Evolutionary conservation across 2,329 filamentous ascomycete species (phyloP).

Genomic region (Alternaria sp.): DNA sequence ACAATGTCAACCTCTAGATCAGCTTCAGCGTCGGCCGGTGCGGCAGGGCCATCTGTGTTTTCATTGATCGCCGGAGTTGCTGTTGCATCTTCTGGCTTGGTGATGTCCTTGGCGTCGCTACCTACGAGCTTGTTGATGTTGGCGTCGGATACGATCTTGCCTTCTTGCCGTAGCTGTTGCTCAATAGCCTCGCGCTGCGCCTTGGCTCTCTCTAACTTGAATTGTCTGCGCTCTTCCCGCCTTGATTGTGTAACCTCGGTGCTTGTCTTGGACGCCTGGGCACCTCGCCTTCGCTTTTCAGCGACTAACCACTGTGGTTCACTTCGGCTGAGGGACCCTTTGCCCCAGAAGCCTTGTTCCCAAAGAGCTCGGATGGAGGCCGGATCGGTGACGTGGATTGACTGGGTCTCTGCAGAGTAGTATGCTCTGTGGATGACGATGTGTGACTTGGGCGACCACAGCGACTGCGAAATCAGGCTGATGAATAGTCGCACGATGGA

Average conservation of each 20-base stretch:
- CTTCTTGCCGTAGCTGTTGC: slow-evolving; percentile 67
- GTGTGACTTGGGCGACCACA: slow-evolving; percentile 70
- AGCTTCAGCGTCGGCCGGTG: slow-evolving; percentile 6
- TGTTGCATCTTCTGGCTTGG: slow-evolving; percentile 18
- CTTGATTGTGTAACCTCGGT: slow-evolving; percentile 80
- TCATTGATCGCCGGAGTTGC: slow-evolving; percentile 22
- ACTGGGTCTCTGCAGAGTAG: slow-evolving; percentile 82
- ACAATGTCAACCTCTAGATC: slow-evolving; percentile 22
- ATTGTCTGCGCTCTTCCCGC: slow-evolving; percentile 78
- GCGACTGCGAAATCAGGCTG: slow-evolving; percentile 75
- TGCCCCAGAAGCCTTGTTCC: slow-evolving; percentile 98
- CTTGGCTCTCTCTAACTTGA: slow-evolving; percentile 91
- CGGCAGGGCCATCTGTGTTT: slow-evolving; percentile 9
- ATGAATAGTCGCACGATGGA: slow-evolving; percentile 83
- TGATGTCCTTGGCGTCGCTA: slow-evolving; percentile 27
- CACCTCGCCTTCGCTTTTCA: slow-evolving; percentile 75
- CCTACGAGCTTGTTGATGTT: slow-evolving; percentile 40
- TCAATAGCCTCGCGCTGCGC: slow-evolving; percentile 85
- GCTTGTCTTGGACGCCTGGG: slow-evolving; percentile 71
- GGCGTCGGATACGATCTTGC: slow-evolving; percentile 37
- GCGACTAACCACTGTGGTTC: slow-evolving; percentile 91
- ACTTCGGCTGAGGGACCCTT: slow-evolving; percentile 89
- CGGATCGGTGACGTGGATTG: slow-evolving; percentile 81
- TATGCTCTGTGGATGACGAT: slow-evolving; percentile 72
- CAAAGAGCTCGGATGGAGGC: slow-evolving; percentile 80